Conservation (phyloP, 2,329 filamentous ascomycete genomes). For the Phaeosphaeriaceae sp. region DNA sequence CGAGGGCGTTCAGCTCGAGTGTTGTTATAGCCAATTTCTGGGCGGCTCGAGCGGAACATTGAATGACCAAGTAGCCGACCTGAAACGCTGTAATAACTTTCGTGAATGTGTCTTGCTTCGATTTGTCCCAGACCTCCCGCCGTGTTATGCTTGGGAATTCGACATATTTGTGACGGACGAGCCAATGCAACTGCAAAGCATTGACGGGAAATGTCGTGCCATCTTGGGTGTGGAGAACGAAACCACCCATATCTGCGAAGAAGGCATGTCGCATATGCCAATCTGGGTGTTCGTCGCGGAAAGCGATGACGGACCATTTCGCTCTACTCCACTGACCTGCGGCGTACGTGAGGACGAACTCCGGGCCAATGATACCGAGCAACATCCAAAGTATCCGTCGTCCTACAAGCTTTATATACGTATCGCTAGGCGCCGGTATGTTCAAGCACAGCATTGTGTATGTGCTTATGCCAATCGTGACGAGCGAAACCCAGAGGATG, state of each 20-base stretch:
- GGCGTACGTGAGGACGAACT: slow-evolving; percentile 16
- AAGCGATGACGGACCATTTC: slow-evolving; percentile 13
- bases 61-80: slow-evolving; percentile 23
- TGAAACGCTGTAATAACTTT: slow-evolving; percentile 26
- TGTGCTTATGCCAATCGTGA: slow-evolving; percentile 21
- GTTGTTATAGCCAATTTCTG: slow-evolving; percentile 16
- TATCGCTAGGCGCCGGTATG: slow-evolving; percentile 11
- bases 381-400: slow-evolving; percentile 10
- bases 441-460: slow-evolving; percentile 20
- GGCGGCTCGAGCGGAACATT: slow-evolving; percentile 17
- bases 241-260: slow-evolving; percentile 24
- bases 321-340: slow-evolving; percentile 18
- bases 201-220: slow-evolving; percentile 9
- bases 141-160: slow-evolving; percentile 9
- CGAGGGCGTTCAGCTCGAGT: slow-evolving; percentile 24
- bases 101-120: slow-evolving; percentile 22
- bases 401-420: slow-evolving; percentile 6
- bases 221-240: slow-evolving; percentile 13
- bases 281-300: slow-evolving; percentile 10
- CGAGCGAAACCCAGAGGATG: slow-evolving; percentile 21
- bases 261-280: slow-evolving; percentile 20
- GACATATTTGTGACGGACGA: slow-evolving; percentile 8
- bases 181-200: slow-evolving; percentile 11
- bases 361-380: slow-evolving; percentile 11
- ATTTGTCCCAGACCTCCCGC: slow-evolving; percentile 17